Percentiles rank a stretch among this genome's conserved stretches.
Evolutionary conservation across 2,329 filamentous ascomycete species (phyloP).

Genomic region (Calonectria honghensis): DNA sequence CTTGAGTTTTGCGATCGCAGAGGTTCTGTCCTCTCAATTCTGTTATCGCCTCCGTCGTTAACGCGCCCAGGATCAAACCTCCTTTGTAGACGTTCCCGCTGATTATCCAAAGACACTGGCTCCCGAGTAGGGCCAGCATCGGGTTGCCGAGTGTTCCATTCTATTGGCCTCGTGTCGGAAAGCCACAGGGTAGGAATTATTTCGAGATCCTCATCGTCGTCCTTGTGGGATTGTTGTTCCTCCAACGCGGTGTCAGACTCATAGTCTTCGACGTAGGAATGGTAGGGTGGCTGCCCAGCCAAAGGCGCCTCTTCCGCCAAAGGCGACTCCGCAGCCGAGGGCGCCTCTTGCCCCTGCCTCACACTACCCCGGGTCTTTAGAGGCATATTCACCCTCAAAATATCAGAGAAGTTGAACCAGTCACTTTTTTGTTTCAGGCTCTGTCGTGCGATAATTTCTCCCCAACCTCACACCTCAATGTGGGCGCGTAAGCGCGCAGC

Average conservation of each 20-base stretch:
- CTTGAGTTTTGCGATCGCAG: not conserved
- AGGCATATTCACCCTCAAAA: not conserved
- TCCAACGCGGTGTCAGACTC: not conserved
- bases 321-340: not conserved
- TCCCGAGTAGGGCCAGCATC: not conserved
- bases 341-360: not conserved
- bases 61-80: not conserved
- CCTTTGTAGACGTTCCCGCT: not conserved
- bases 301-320: too few relatives aligned
- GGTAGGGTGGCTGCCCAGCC: not conserved
- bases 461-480: not conserved
- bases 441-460: not conserved
- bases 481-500: not conserved
- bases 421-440: not conserved
- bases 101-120: not conserved
- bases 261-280: not conserved
- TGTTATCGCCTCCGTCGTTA: not conserved
- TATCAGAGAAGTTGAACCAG: not conserved
- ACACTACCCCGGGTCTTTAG: not conserved
- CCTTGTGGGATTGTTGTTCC: not conserved
- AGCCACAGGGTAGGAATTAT: not conserved
- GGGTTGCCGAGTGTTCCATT: not conserved
- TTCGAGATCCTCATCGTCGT: not conserved
- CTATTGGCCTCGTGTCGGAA: too few relatives aligned
- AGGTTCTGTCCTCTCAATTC: not conserved